phyloP scores from a whole-genome alignment of 495 filamentous ascomycete species.

The Saxophila tyrrhenica region DNA sequence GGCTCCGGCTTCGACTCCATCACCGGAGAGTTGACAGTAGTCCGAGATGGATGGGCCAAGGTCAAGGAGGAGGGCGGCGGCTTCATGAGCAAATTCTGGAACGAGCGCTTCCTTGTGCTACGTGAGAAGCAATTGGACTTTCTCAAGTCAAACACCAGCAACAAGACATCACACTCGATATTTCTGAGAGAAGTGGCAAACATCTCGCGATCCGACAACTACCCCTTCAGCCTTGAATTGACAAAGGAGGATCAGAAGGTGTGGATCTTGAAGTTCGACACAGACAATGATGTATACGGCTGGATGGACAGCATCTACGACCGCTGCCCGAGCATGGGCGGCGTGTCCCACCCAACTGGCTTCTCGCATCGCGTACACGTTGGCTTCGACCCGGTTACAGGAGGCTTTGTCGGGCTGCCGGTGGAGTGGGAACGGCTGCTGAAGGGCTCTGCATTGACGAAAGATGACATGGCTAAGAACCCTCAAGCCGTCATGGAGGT shows the following conservation, averaged over 20 bases:
- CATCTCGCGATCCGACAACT: conserved; percentile 75
- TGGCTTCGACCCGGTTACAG: conserved; percentile 87
- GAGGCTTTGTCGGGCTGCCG: conserved; percentile 85
- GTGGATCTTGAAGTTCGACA: conserved; percentile 79
- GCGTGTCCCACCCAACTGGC: conserved; percentile 95
- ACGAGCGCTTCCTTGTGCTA: conserved; percentile 75
- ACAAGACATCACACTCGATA: conserved; percentile 70
- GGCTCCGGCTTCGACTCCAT: conserved; percentile 25
- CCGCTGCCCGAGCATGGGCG: conserved; percentile 91
- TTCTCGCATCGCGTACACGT: conserved; percentile 95
- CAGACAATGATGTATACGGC: conserved; percentile 90
- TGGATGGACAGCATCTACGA: conserved; percentile 98
- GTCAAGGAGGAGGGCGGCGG: conserved; percentile 67
- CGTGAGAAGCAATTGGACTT: conserved; percentile 85
- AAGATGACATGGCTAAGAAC: conserved; percentile 94
- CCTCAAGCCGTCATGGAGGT: conserved; percentile 98
- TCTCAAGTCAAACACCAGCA: conserved; percentile 66
- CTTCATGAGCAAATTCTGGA: conserved; percentile 79
- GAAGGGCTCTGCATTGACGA: conserved; percentile 90
- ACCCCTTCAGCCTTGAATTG: conserved; percentile 85
- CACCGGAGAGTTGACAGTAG: conserved; percentile 48
- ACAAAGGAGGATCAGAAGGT: conserved; percentile 72
- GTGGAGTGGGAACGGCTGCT: conserved; percentile 94
- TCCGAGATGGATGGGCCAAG: conserved; percentile 81
- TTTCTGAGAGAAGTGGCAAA: conserved; percentile 72